Percentiles rank a stretch among this genome's conserved stretches.
Conservation (phyloP, 352 stramenopile species). For the Blastocystis sp. region DNA sequence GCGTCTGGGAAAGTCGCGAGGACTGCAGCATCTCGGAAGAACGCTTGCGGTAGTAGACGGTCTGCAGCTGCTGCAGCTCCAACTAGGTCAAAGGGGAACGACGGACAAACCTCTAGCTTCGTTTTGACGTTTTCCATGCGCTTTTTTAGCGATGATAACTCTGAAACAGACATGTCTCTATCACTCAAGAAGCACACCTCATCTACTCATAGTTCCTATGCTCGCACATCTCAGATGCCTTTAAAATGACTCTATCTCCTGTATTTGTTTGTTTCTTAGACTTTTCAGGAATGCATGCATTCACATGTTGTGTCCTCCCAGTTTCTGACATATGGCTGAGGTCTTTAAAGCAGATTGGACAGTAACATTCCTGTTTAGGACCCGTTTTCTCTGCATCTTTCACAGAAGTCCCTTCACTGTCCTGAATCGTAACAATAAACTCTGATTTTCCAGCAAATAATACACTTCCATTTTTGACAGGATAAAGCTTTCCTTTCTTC, state of each 20-base stretch:
- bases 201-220: background rate
- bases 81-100: background rate
- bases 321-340: background rate
- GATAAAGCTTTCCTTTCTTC: background rate
- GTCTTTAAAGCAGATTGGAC: slow-evolving; percentile 38
- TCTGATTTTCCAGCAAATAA: slow-evolving; percentile 42
- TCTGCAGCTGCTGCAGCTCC: background rate
- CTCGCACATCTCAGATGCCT: background rate
- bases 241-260: background rate
- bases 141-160: background rate
- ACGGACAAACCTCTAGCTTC: background rate
- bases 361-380: background rate
- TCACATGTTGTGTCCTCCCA: slow-evolving; percentile 29
- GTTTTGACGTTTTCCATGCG: slow-evolving; percentile 1
- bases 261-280: background rate
- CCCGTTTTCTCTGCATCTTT: background rate
- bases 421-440: background rate
- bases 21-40: background rate
- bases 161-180: background rate
- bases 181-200: background rate
- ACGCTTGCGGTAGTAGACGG: slow-evolving; percentile 19
- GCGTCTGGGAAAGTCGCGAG: background rate
- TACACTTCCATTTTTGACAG: background rate
- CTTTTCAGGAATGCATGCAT: background rate
- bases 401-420: background rate